Evolutionary conservation across 805 yeast genomes (phyloP).

Genomic region (Yarrowia divulgata): DNA sequence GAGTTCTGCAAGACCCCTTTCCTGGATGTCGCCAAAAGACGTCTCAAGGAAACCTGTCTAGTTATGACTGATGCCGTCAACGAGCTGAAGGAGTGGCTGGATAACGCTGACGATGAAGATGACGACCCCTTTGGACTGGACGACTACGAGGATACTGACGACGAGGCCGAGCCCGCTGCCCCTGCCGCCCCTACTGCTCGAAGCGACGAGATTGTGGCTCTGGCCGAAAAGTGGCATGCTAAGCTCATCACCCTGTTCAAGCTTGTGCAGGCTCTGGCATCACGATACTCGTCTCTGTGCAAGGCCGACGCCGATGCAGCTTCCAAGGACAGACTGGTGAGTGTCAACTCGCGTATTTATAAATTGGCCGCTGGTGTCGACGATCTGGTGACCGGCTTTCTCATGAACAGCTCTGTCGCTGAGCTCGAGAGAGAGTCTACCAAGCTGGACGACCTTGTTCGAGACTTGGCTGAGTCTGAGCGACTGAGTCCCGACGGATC

Average conservation of each 20-base stretch:
- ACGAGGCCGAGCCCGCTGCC: slow-evolving; percentile 14
- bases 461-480: slow-evolving; percentile 14
- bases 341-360: slow-evolving; percentile 18
- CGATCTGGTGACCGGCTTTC: slow-evolving; percentile 31
- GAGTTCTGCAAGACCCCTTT: slow-evolving; percentile 26
- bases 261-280: slow-evolving; percentile 34
- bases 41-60: slow-evolving; percentile 16
- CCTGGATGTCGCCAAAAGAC: slow-evolving; percentile 25
- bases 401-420: slow-evolving; percentile 28
- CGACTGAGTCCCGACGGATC: slow-evolving; percentile 28
- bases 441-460: slow-evolving; percentile 11
- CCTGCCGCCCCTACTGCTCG: slow-evolving; percentile 16
- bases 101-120: slow-evolving; percentile 34
- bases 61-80: slow-evolving; percentile 15
- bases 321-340: slow-evolving; percentile 22
- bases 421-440: slow-evolving; percentile 15
- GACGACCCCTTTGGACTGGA: slow-evolving; percentile 31
- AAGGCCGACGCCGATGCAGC: slow-evolving; percentile 11
- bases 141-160: slow-evolving; percentile 34
- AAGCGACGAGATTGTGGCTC: slow-evolving; percentile 6
- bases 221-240: slow-evolving; percentile 34
- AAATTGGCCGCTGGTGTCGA: slow-evolving; percentile 31
- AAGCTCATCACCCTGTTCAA: slow-evolving; percentile 31
- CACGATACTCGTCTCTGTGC: slow-evolving; percentile 32
- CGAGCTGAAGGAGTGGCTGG: slow-evolving; percentile 30